Evolutionary conservation across 441 rosid genomes (phyloP), one percentile per base, ranked within the genome.

Genomic region (Euphorbia schlechtendalii): DNA sequence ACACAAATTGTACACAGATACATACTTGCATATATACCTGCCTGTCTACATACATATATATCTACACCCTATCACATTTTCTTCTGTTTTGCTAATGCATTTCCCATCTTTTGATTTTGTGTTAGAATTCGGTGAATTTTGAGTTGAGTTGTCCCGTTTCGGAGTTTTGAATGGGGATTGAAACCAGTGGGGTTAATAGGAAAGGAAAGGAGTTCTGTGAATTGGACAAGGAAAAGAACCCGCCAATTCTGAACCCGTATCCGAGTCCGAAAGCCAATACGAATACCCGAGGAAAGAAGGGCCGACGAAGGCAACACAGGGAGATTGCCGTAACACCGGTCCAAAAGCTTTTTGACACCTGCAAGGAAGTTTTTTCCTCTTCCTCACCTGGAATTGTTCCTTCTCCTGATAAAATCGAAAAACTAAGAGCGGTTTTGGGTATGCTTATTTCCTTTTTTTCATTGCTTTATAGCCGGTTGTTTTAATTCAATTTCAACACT

Each of bases 341-440:
- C 52, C 93, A 88, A 80, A 76, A 64, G 73, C 78, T 93, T 20
- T 90, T 72, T 69, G 75, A 86, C 62, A 80, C 93, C 30, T 93
- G 99, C 74, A 77, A 74, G 65, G 80, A 87, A 32, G 99, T 90
- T 24, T 90, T 88, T 68, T 75, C 82, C 66, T 27, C 5, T 32
- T 34, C 84, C 25, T 71, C 75, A 14, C 27, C 85, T 45, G 92
- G 89, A 63, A 30, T 84, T 71, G 74, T 88, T 45, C 97, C 99
- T 8, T 66, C 87, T 34, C 74, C 76, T 0, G 83, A 83, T 28
- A 69, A 83, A 59, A 81, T 93, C 68, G 78, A 83, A 54, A 74
- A 64, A 69, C 82, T 93, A 3, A 81, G 77, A 41, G 70, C 79
- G 0, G 81, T 87, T 77, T 73, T 93, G 72, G 99, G 99, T 93